phyloP scores from a whole-genome alignment of 225 moss, liverwort and hornwort species.

The Straminergon stramineum region DNA sequence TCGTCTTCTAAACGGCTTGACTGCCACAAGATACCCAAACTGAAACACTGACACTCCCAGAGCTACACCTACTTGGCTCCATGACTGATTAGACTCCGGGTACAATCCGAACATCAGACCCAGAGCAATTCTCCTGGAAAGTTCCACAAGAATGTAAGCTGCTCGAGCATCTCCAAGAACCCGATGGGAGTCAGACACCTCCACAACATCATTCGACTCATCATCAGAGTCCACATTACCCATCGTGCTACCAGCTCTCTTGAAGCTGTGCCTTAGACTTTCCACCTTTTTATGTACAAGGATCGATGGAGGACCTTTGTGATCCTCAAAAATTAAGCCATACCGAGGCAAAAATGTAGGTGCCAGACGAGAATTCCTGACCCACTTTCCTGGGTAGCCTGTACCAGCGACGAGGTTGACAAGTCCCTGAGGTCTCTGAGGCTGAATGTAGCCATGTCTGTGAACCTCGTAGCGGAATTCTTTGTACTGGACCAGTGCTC shows the following conservation, averaged over 20 bases:
- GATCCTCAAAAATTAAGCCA: slow-evolving; percentile 81
- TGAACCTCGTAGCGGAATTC: slow-evolving; percentile 33
- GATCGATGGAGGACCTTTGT: slow-evolving; percentile 77
- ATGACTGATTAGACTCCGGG: slow-evolving; percentile 47
- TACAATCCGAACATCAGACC: slow-evolving; percentile 77
- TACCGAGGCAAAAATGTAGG: slow-evolving; percentile 58
- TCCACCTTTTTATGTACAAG: slow-evolving; percentile 35
- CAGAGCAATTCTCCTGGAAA: slow-evolving; percentile 60
- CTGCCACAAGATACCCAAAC: slow-evolving; percentile 44
- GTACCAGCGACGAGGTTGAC: slow-evolving; percentile 47
- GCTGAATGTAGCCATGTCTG: slow-evolving; percentile 25
- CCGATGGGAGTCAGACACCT: slow-evolving; percentile 33
- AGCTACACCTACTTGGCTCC: slow-evolving; percentile 67
- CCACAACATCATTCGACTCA: slow-evolving; percentile 42
- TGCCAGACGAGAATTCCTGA: slow-evolving; percentile 50
- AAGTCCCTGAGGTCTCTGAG: slow-evolving; percentile 23
- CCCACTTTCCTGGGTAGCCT: slow-evolving; percentile 62
- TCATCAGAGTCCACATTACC: slow-evolving; percentile 38
- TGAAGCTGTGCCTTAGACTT: slow-evolving; percentile 45
- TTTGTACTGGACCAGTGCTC: slow-evolving; percentile 76
- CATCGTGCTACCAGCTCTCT: slow-evolving; percentile 32
- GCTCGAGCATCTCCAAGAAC: slow-evolving; percentile 61
- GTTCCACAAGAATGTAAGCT: slow-evolving; percentile 60
- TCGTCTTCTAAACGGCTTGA: slow-evolving; percentile 69
- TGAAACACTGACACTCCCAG: slow-evolving; percentile 46